Conservation (phyloP, 768 basidiomycete genomes). For the Rhodotorula diobovata region DNA sequence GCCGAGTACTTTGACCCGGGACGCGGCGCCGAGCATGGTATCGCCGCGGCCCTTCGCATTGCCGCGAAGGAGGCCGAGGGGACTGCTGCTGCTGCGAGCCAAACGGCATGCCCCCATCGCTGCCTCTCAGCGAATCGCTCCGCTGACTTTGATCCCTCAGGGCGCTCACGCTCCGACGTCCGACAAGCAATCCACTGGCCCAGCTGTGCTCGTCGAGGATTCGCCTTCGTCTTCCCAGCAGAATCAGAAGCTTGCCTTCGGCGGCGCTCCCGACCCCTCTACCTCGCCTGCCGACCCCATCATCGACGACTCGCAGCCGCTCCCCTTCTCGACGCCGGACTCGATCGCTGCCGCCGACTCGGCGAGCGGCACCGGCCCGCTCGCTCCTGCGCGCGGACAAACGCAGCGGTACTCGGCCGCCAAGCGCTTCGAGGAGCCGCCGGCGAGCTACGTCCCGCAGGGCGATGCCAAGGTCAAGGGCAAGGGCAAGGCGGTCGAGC, state of each 20-base stretch:
- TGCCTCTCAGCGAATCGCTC: rapidly evolving
- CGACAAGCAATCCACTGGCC: not conserved
- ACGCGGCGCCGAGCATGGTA: conserved; percentile 1
- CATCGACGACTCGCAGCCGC: conserved; percentile 3
- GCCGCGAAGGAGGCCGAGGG: not conserved
- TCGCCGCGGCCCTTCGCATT: not conserved
- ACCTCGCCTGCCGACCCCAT: conserved; percentile 2
- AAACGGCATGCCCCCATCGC: not conserved
- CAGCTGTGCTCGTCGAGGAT: conserved; percentile 1
- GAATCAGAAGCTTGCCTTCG: not conserved
- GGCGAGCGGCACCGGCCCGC: not conserved
- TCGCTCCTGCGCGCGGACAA: rapidly evolving
- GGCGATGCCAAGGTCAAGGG: not conserved
- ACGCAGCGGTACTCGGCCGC: not conserved
- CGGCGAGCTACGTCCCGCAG: not conserved
- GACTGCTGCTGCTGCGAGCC: not conserved
- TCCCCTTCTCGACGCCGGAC: conserved; percentile 1
- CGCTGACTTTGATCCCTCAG: not conserved
- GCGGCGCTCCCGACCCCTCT: not conserved
- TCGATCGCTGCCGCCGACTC: not conserved
- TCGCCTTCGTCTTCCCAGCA: conserved; percentile 4
- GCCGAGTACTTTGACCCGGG: conserved; percentile 29
- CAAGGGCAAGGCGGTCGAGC: not conserved
- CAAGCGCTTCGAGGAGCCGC: not conserved
- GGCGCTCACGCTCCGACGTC: not conserved